These are phyloP conservation scores for Leptographium radiaticola DNA, from an alignment of 2,329 filamentous ascomycete genomes.

Conservation along the genomic window DNA sequence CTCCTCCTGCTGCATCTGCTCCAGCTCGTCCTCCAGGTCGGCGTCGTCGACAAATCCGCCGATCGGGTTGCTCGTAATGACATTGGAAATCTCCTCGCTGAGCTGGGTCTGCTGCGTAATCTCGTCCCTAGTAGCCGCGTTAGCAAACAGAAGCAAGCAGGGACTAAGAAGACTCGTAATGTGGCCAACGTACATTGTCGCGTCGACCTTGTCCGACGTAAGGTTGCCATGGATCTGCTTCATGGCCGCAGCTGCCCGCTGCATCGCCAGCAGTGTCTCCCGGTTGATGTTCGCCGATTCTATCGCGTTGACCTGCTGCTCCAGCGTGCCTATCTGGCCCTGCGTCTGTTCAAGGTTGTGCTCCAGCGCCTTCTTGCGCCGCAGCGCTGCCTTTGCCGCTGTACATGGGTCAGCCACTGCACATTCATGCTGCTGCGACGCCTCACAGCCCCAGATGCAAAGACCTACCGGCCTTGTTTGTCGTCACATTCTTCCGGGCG, in stretches of 20 bases:
- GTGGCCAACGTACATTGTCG: conserved; percentile 56
- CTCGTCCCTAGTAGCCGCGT: conserved; percentile 57
- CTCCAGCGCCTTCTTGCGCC: conserved; percentile 90
- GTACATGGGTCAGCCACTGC: conserved; percentile 8
- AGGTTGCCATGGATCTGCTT: conserved; percentile 82
- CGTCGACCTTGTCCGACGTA: conserved; percentile 87
- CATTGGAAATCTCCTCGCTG: conserved; percentile 82
- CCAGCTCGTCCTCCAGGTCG: conserved; percentile 77
- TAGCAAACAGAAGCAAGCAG: conserved; percentile 9
- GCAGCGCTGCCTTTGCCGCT: conserved; percentile 84
- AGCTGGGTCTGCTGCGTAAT: conserved; percentile 85
- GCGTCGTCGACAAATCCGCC: conserved; percentile 67
- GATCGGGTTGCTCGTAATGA: conserved; percentile 60
- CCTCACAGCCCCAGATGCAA: conserved; percentile 15
- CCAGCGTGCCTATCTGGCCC: conserved; percentile 79
- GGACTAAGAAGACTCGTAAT: not conserved
- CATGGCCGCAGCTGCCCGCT: conserved; percentile 83
- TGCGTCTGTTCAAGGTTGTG: conserved; percentile 83
- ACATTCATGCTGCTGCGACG: not conserved
- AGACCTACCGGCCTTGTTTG: conserved; percentile 74
- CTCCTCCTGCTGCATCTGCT: conserved; percentile 77
- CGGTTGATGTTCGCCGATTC: conserved; percentile 98
- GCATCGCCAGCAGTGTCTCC: conserved; percentile 89
- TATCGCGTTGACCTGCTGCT: conserved; percentile 92
- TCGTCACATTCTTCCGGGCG: conserved; percentile 74